A percentile compares a stretch with the other conserved stretches of the same genome.
Evolutionary conservation across 306 rosid species (phyloP).

Genomic region (Sindora glabra): DNA sequence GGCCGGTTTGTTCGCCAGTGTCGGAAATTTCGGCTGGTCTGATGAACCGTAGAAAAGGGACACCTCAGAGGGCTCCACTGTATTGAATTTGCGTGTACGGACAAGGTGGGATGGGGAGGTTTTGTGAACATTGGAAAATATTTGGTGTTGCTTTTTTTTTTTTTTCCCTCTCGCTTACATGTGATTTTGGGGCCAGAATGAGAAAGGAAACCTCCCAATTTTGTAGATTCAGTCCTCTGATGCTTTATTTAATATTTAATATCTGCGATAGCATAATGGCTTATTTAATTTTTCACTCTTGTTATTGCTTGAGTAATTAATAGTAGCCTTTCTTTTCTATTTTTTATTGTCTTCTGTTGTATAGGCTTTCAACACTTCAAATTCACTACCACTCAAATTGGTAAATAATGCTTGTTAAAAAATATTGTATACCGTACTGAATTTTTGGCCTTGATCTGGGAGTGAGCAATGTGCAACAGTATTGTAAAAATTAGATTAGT

Average conservation of each 20-base stretch:
- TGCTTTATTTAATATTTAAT: neutral
- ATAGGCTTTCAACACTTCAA: too few relatives aligned
- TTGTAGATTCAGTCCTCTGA: slow-evolving; percentile 8
- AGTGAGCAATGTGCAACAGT: too few relatives aligned
- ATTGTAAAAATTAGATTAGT: too few relatives aligned
- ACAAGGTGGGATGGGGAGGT: neutral
- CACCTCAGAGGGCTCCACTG: slow-evolving; percentile 83
- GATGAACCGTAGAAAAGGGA: slow-evolving; percentile 77
- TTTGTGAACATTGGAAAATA: slow-evolving; percentile 8
- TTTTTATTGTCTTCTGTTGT: too few relatives aligned
- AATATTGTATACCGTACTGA: too few relatives aligned
- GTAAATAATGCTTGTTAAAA: too few relatives aligned
- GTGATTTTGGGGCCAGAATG: neutral
- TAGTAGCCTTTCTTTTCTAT: too few relatives aligned
- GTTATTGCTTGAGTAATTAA: too few relatives aligned
- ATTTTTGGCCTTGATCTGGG: too few relatives aligned
- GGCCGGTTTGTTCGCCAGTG: slow-evolving; percentile 41
- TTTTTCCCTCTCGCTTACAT: too few relatives aligned
- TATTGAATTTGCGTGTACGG: slow-evolving; percentile 38
- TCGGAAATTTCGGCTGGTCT: slow-evolving; percentile 38
- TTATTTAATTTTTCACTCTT: neutral
- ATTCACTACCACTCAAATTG: too few relatives aligned
- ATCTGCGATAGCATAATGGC: too few relatives aligned
- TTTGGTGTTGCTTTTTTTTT: neutral
- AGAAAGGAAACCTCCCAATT: slow-evolving; percentile 15